Base-by-base conservation (phyloP, 805 yeast genomes). In the Teunomyces gatunensis region DNA sequence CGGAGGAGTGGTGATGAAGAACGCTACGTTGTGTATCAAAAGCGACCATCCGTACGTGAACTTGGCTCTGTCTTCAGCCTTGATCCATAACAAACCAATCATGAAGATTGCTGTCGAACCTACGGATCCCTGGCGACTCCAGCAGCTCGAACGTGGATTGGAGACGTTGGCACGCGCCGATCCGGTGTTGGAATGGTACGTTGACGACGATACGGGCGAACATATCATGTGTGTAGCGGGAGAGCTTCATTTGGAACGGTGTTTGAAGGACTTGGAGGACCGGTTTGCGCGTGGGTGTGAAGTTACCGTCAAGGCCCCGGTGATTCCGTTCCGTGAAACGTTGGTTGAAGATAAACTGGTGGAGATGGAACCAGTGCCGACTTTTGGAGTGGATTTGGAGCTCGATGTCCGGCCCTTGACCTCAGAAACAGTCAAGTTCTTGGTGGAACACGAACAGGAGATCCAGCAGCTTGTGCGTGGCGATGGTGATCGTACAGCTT, bases 91-190 rank as follows among this genome's bases (percentile, higher is more conserved):
- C n/a, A 87, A 89, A 28, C 99, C 99, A 1, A 92, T 94, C 61
- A 89, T 94, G 55, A 82, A 90, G 54, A 96, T 94, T 28, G 97
- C 99, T 0, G 73, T 94, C n/a, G 99, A 94, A 62, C 97, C 99
- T 1, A 85, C 80, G 4, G 87, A 89, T 56, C 96, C 7, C 77
- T 85, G 42, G 84, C 89, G 55, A 79, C 25, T 90, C 76, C 83
- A 79, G 40, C 80, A 79, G 56, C 72, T 94, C 39, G 96, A 84
- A 44, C 74, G 75, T 25, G 99, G 99, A 0, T 73, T 94, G 49
- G 83, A 82, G 54, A 69, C 89, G 48, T 73, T 94, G 35, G 83
- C 91, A 46, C 85, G 84, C 55, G 92, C 97, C 0, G 99, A 94
- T 66, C 97, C 99, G 0, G 92, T 96, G 57, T 95, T 91, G 17